Conservation (phyloP, 345 rosid genomes). For the Dimocarpus longan region DNA sequence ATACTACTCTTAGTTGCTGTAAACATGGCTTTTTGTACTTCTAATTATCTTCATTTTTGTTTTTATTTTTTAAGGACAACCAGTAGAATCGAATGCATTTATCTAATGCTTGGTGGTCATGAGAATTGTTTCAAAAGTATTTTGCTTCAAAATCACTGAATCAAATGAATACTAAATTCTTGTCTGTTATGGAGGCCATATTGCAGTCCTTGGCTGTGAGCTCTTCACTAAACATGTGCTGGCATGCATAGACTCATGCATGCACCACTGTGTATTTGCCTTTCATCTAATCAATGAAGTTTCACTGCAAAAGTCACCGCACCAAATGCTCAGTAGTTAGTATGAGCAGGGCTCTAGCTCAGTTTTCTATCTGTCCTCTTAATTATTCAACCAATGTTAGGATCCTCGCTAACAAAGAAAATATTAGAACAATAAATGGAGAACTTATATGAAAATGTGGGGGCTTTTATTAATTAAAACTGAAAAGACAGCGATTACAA, state of each 20-base stretch:
- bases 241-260: neutral
- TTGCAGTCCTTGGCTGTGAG: neutral
- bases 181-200: neutral
- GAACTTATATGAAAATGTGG: too few species aligned
- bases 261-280: neutral
- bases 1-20: neutral
- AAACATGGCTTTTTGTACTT: neutral
- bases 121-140: neutral
- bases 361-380: neutral
- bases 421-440: too few species aligned
- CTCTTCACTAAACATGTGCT: neutral
- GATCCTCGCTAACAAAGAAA: too few species aligned
- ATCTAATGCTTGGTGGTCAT: neutral
- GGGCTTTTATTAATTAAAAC: too few species aligned
- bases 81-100: neutral
- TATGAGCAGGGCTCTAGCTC: neutral
- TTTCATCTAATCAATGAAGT: neutral
- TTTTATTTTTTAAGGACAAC: neutral
- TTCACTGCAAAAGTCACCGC: neutral
- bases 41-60: too few species aligned
- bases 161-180: neutral
- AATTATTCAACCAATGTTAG: neutral
- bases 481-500: too few species aligned
- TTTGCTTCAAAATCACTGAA: neutral
- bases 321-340: neutral